Base-by-base conservation (phyloP, 2,329 filamentous ascomycete genomes). In the Diaporthe sp. region DNA sequence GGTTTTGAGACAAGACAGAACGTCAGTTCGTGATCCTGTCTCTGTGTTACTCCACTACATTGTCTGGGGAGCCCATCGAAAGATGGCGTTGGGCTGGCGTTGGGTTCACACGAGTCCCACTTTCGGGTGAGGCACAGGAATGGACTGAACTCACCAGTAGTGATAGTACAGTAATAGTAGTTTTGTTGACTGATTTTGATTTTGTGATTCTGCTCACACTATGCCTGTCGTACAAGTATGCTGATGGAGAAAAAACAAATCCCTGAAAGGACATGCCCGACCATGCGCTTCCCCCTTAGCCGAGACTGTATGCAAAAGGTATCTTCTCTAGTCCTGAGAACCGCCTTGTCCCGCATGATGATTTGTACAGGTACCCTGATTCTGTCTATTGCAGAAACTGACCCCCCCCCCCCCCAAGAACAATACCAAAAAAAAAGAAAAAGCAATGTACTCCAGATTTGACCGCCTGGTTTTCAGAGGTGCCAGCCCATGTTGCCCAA, bases 371-470 rank as follows among this genome's bases (percentile, higher is more conserved):
- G 39, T 55, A 34, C 65, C 34, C 47, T 55, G 65, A 42, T 70
- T 70, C 65, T 70, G 65, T 70, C 51, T 57, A 67, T 74, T 75
- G 73, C 68, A 75, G 28, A 76, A 71, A 75, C 49, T 73, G 58
- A 42, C 17, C 61, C 60, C 20, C 22, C 31, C 17, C 17, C 42
- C 9, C 13, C 60, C 15, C 60, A 13, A 4, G 15, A 28, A 6
- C 17, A n/a, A 9, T 31, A 37, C 37, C 37, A 20, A 6, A 31
- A 13, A 47, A 15, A 34, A 65, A n/a, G 13, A n/a, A 22, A 51
- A 42, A 17, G 25, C 49, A 73, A 53, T 34, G 22, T 55, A 55
- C 55, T 31, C 71, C 61, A 17, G 9, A 28, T n/a, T 70, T 73
- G 71, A 70, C 71, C 71, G 61, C 60, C 49, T 42, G 37, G 28